Percentiles rank a stretch among this genome's conserved stretches.
phyloP scores from a whole-genome alignment of 2,329 filamentous ascomycete genomes.

The Fusarium devonianum region DNA sequence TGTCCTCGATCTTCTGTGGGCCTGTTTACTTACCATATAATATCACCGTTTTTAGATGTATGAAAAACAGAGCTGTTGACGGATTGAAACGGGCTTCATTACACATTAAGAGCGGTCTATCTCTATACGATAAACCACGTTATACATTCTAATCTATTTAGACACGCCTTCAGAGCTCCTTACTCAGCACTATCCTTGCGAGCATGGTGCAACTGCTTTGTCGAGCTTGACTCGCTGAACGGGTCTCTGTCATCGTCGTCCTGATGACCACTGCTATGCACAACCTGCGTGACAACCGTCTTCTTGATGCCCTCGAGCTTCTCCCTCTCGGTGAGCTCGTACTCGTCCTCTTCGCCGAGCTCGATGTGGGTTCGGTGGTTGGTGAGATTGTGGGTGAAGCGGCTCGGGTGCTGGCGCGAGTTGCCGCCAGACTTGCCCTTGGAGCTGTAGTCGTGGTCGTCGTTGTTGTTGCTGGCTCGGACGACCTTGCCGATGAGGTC shows the following conservation, averaged over 20 bases:
- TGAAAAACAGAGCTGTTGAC: no score
- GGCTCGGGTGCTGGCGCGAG: slow-evolving; percentile 19
- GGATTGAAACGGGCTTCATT: no score
- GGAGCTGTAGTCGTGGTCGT: slow-evolving; percentile 32
- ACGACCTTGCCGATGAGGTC: slow-evolving; percentile 42
- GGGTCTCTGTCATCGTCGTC: slow-evolving; percentile 29
- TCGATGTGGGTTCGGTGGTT: slow-evolving; percentile 40
- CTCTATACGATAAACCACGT: no score
- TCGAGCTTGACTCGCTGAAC: slow-evolving; percentile 39
- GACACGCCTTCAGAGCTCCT: neutral
- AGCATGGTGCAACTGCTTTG: slow-evolving; percentile 29
- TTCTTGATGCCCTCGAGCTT: slow-evolving; percentile 39
- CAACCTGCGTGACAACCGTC: slow-evolving; percentile 36
- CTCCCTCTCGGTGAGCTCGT: slow-evolving; percentile 35
- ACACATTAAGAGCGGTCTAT: no score
- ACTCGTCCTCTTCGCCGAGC: slow-evolving; percentile 38
- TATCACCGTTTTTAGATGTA: no score
- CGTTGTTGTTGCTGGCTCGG: slow-evolving; percentile 32
- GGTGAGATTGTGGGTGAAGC: slow-evolving; percentile 28
- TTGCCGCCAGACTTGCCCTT: slow-evolving; percentile 24
- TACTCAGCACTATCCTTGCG: slow-evolving; percentile 20
- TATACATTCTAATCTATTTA: neutral
- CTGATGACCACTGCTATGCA: slow-evolving; percentile 11
- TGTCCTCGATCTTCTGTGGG: no score
- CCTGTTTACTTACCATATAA: no score